Evolutionary conservation across 257 asterid species (phyloP).

Genomic region (Thymus mandschuricus): DNA sequence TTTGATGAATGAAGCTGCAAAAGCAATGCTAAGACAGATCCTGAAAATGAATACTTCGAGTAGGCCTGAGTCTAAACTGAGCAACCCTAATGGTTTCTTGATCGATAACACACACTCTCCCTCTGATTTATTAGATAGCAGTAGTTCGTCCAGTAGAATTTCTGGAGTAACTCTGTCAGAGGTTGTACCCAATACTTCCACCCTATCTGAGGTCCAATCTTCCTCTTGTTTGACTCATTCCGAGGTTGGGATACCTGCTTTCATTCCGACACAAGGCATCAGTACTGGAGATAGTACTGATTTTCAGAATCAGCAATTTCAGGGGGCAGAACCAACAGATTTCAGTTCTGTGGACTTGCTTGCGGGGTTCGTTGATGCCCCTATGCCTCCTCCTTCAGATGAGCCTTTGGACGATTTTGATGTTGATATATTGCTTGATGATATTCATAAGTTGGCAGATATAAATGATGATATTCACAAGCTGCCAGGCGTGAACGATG

Average conservation of each 20-base stretch:
- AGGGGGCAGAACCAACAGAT: constrained; percentile 41
- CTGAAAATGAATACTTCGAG: constrained; percentile 55
- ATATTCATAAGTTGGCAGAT: constrained; percentile 59
- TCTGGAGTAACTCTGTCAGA: constrained; percentile 69
- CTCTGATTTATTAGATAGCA: constrained; percentile 40
- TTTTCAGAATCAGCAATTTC: constrained; percentile 31
- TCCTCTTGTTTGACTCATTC: constrained; percentile 35
- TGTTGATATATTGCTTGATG: constrained; percentile 52
- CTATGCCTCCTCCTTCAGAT: constrained; percentile 41
- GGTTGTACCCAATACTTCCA: constrained; percentile 44
- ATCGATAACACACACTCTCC: constrained; percentile 47
- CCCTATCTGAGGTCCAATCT: constrained; percentile 45
- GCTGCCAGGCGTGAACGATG: constrained; percentile 64
- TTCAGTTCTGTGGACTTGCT: constrained; percentile 37
- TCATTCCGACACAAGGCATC: constrained; percentile 39
- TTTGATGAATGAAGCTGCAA: constrained; percentile 81
- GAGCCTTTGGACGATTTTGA: constrained; percentile 49
- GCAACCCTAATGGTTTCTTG: constrained; percentile 51
- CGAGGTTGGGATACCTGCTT: constrained; percentile 39
- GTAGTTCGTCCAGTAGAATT: constrained; percentile 47
- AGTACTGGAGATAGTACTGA: constrained; percentile 29
- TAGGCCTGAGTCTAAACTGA: constrained; percentile 49
- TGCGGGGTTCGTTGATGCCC: constrained; percentile 50
- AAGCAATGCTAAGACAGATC: constrained; percentile 61
- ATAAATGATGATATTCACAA: constrained; percentile 54